Conservation (phyloP, 2,329 filamentous ascomycete species). For the Paramyrothecium sp. region DNA sequence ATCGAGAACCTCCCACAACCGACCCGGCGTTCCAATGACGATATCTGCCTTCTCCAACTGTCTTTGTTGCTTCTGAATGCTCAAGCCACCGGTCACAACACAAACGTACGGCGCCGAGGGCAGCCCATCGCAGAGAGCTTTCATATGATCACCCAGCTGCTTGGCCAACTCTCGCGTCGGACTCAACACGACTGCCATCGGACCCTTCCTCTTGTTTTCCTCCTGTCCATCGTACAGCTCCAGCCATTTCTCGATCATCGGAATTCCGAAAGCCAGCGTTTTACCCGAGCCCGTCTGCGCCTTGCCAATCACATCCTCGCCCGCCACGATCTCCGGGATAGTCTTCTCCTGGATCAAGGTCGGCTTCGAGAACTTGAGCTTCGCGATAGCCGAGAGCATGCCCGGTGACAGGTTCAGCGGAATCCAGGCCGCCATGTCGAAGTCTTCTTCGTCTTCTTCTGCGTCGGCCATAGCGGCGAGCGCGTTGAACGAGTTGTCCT, state of each 20-base stretch:
- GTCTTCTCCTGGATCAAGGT: conserved; percentile 77
- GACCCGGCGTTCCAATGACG: conserved; percentile 88
- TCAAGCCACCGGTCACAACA: conserved; percentile 87
- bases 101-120: conserved; percentile 69
- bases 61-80: conserved; percentile 91
- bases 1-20: conserved; percentile 91
- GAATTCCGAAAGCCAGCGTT: conserved; percentile 91
- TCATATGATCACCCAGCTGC: conserved; percentile 83
- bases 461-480: conserved; percentile 50
- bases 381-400: conserved; percentile 71
- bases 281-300: conserved; percentile 96
- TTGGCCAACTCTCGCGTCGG: conserved; percentile 93
- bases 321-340: conserved; percentile 79
- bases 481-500: conserved; percentile 52
- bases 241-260: conserved; percentile 84
- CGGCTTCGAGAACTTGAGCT: conserved; percentile 76
- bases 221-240: conserved; percentile 38
- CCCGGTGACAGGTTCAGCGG: conserved; percentile 69
- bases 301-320: conserved; percentile 92
- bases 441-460: conserved; percentile 56
- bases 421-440: conserved; percentile 76
- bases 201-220: conserved; percentile 31
- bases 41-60: conserved; percentile 83
- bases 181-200: conserved; percentile 79
- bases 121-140: conserved; percentile 64